Conservation (phyloP, 441 rosid genomes). For the Gossypium schwendimanii region DNA sequence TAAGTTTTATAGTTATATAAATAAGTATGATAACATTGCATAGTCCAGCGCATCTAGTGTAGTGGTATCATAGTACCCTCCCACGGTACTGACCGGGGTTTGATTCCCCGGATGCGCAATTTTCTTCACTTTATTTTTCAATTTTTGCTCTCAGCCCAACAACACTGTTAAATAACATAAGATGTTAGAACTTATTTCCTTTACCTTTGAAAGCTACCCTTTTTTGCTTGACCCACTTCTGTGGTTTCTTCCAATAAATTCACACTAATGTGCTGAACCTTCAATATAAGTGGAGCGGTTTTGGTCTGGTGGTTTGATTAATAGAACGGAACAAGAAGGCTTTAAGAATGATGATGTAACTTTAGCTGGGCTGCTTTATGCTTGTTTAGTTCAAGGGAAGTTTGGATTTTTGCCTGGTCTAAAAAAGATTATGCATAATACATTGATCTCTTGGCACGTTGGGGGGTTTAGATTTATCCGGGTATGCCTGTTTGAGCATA, state of each 20-base stretch:
- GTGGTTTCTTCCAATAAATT: background rate
- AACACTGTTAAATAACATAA: too few species aligned
- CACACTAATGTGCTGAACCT: background rate
- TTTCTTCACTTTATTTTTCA: too few species aligned
- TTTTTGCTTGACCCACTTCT: background rate
- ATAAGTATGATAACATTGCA: rapidly evolving
- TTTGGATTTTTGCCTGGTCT: too few species aligned
- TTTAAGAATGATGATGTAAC: background rate
- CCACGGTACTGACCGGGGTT: conserved; percentile 41
- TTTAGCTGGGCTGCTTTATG: too few species aligned
- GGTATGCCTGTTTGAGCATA: background rate
- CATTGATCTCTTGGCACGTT: too few species aligned
- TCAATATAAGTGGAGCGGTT: background rate
- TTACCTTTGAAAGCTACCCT: background rate
- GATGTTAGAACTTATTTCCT: background rate
- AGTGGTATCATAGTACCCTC: conserved; percentile 88
- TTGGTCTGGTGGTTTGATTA: background rate
- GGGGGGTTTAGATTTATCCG: background rate
- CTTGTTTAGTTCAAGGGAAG: too few species aligned
- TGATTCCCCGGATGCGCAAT: background rate
- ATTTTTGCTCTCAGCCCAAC: background rate
- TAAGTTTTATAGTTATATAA: too few species aligned
- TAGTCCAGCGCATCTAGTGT: conserved; percentile 61
- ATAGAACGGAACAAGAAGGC: background rate
- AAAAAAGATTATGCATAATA: too few species aligned